These are phyloP conservation scores for Clavispora santaluciae DNA, from an alignment of 805 yeast species.

Conservation along the genomic window DNA sequence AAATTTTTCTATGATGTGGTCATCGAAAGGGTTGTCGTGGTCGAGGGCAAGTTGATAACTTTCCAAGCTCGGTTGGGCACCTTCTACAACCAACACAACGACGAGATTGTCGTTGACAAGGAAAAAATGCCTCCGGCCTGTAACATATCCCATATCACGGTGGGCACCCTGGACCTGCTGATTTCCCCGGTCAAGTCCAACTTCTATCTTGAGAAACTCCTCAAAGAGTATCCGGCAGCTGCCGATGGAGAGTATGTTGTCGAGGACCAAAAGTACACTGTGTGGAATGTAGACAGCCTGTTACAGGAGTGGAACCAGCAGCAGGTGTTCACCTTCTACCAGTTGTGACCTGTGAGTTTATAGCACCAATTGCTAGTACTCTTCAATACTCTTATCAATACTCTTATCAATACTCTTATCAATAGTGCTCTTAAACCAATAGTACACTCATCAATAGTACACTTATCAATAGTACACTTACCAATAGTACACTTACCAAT, in stretches of 20 bases:
- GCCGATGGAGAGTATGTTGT: conserved; percentile 5
- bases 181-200: conserved; percentile 13
- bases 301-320: background rate
- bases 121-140: background rate
- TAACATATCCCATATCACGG: conserved; percentile 55
- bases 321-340: background rate
- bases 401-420: too few species aligned
- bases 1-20: conserved; percentile 31
- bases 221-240: background rate
- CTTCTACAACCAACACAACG: background rate
- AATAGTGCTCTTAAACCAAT: too few species aligned
- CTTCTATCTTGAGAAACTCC: conserved; percentile 7
- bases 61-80: conserved; percentile 39
- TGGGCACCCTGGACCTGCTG: conserved; percentile 44
- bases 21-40: conserved; percentile 45
- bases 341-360: too few species aligned
- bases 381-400: too few species aligned
- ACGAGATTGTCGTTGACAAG: background rate
- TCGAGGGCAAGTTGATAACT: conserved; percentile 46
- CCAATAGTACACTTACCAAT: too few species aligned
- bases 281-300: background rate
- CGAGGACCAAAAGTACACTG: background rate
- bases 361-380: too few species aligned
- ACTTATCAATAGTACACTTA: too few species aligned
- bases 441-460: too few species aligned